Evolutionary conservation across 495 filamentous ascomycete species (phyloP).

Genomic region (Penicillium ochrochloron): DNA sequence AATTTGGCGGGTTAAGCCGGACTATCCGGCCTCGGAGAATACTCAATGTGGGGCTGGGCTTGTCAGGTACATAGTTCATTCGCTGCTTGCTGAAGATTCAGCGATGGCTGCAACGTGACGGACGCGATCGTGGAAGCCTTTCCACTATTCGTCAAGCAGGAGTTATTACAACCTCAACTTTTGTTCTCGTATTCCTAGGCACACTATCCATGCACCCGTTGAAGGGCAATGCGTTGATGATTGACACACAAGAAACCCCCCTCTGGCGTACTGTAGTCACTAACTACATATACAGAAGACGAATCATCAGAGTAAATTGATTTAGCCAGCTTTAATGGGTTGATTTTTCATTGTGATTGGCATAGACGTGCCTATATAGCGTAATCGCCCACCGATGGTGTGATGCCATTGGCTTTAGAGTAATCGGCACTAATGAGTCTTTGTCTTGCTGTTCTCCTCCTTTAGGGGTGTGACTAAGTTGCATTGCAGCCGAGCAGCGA

Average conservation of each 20-base stretch:
- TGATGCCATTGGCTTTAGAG: background rate
- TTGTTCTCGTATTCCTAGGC: too few species aligned
- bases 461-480: background rate
- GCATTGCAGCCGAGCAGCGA: too few species aligned
- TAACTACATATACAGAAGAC: too few species aligned
- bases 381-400: background rate
- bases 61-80: background rate
- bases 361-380: background rate
- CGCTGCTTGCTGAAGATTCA: background rate
- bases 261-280: too few species aligned
- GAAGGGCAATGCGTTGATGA: background rate
- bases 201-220: background rate
- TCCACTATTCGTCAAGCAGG: background rate
- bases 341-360: too few species aligned
- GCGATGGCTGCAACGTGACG: background rate
- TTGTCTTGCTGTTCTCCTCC: background rate
- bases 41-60: background rate
- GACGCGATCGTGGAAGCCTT: background rate
- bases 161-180: background rate
- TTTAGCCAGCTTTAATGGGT: too few species aligned
- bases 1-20: background rate
- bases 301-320: too few species aligned
- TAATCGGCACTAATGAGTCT: background rate
- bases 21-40: background rate
- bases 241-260: too few species aligned